phyloP scores from a whole-genome alignment of 768 basidiomycete genomes.

The Mycena sanguinolenta region DNA sequence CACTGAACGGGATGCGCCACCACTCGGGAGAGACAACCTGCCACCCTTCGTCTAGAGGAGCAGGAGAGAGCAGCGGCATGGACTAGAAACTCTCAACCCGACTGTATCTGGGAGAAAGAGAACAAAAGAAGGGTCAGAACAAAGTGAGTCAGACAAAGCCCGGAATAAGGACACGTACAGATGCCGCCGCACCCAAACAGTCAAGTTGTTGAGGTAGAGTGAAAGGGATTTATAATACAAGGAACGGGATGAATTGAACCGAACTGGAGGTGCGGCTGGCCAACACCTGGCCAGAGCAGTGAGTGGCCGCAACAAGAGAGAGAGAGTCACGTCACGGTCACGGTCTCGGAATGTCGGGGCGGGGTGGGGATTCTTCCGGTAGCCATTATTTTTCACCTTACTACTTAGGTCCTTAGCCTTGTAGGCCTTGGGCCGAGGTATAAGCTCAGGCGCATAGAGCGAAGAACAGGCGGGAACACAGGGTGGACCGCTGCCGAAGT shows the following conservation, averaged over 20 bases:
- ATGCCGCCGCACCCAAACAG: conserved; percentile 32
- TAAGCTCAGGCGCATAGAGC: conserved; percentile 4
- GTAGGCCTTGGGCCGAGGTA: not conserved
- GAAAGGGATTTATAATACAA: conserved; percentile 28
- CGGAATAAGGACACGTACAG: conserved; percentile 9
- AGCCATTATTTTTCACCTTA: conserved; percentile 2
- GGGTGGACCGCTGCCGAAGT: not conserved
- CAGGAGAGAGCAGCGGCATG: conserved; percentile 25
- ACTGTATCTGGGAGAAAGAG: conserved; percentile 27
- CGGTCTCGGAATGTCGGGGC: not conserved
- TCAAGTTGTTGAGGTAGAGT: conserved; percentile 4
- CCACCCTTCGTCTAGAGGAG: conserved; percentile 52
- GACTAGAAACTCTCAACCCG: conserved; percentile 21
- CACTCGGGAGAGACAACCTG: conserved; percentile 53
- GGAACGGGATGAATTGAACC: not conserved
- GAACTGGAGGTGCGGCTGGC: conserved; percentile 16
- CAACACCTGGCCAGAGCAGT: conserved; percentile 15
- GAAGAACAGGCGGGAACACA: not conserved
- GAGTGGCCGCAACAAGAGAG: conserved; percentile 5
- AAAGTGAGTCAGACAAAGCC: conserved; percentile 29
- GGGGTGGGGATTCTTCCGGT: not conserved
- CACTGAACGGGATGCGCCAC: conserved; percentile 56
- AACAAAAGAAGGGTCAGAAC: conserved; percentile 21
- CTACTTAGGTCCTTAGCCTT: not conserved
- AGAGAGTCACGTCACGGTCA: conserved; percentile 18